Evolutionary conservation across 441 rosid genomes (phyloP), one percentile per base, ranked within the genome.

Genomic region (Arabidopsis hybrid): DNA sequence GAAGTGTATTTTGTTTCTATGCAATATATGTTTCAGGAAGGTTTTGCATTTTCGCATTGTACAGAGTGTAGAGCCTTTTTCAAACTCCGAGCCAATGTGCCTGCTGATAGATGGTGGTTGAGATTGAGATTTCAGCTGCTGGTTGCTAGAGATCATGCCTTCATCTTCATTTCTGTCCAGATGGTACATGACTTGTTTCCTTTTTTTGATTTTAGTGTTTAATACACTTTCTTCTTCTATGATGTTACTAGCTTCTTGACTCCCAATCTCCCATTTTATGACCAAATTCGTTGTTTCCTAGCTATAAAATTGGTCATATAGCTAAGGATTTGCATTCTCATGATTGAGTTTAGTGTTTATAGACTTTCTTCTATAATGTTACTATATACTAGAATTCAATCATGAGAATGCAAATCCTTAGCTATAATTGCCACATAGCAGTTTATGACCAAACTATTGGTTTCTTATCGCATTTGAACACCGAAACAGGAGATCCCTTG

Each of bases 11-110:
- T 46, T 74, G 8, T 65, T 18, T 60, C 14, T 65, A 17, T 43
- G 53, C 38, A 40, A 60, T 63, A 40, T 82, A 21, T 21, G 69
- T 86, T 74, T 70, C 88, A 96, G 99, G 99, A 96, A 88, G 99
- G 99, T 66, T 96, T 93, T 89, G 99, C 99, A 71, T 96, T 96
- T 87, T 90, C 98, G 68, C 99, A 96, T 78, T 96, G 99, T 83
- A 93, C 99, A 64, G 99, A 96, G 80, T 96, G 99, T 87, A 88
- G 97, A 81, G 98, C 97, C 12, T 77, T 83, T 76, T 96, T 96
- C 81, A 75, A 91, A 80, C 85, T 96, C 74, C 87, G 99, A 63
- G 95, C 97, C 67, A 93, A 96, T 85, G 93, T 92, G 52, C 99
- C 99, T 53, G 80, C 97, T 68, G 98, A 96, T 69, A 89, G 99